Evolutionary conservation across 2,329 filamentous ascomycete species (phyloP), one percentile per base, ranked within the genome.

Genomic region (Pseudomassariella vexata): DNA sequence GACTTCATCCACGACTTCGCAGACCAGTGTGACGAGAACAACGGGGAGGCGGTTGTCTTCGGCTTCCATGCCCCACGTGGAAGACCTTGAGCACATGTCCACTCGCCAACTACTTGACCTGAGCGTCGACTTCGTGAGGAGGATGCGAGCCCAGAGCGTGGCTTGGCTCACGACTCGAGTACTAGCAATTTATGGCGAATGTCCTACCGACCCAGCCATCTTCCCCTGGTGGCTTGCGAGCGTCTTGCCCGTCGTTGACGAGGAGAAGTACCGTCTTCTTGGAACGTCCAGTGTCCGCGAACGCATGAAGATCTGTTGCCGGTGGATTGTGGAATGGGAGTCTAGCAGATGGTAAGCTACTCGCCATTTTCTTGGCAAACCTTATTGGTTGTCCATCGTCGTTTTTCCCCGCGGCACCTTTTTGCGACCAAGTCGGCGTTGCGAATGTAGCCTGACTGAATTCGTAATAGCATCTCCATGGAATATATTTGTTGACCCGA

Each of bases 141-240:
- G 72, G 28, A 88, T 87, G 74, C 73, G 76, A 33, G 67, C 68
- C 5, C 66, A 77, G 32, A 84, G 80, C 36, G 82, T 80, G 1
- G 72, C 74, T 0, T 94, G 86, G 87, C 64, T 94, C 18, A 76
- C 84, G 34, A 70, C 79, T 24, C 74, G 81, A 7, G 79, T 89
- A 20, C 63, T 89, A 19, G 63, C 76, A 19, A 78, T 84, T 5
- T 92, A 90, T 43, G 88, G 88, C 9, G 76, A 83, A 36, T 82
- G 81, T 14, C 88, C 87, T 0, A 66, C 74, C 11, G 85, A 94
- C 48, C 79, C 86, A 1, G 79, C 79, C 3, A 56, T 76, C 2
- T 92, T 95, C 44, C 85, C 88, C 0, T 95, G 88, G 71, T 95
- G 89, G 89, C 82, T 95, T 44, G 88, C 84, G 8, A 85, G 78